Base-by-base conservation (phyloP, 2,329 filamentous ascomycete genomes). In the Calcarisporium arbuscula region DNA sequence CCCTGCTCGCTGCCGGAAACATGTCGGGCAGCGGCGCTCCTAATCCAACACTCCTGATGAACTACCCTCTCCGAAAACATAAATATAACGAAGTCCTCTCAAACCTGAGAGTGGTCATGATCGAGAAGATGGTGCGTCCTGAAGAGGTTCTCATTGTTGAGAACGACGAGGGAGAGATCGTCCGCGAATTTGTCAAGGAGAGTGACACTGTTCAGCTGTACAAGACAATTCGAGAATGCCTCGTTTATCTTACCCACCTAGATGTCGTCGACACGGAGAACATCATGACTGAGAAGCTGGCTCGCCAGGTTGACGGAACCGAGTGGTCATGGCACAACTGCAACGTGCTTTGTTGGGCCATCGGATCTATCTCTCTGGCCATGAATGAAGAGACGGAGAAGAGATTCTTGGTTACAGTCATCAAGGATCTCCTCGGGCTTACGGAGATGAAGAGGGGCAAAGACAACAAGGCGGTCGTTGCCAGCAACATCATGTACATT, bases 311-410 rank as follows among this genome's bases (percentile, higher is more conserved):
- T 10, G 92, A 98, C 57, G 88, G 88, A 16, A 74, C 77, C 3
- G 94, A 98, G 62, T 98, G 92, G 92, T 98, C 94, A 6, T 98
- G 92, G 92, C 86, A 89, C 44, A 98, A 98, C 67, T 98, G 92
- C 78, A 98, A 98, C 65, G 95, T 94, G 6, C 78, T 98, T 31
- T 98, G 92, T 71, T 98, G 92, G 92, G 92, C 92, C 19, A 98
- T 98, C 50, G 92, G 92, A 26, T 98, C 92, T 9, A 98, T 98
- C 48, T 98, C 94, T 2, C 78, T 95, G 37, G 92, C 92, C 34
- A 98, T 98, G 92, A 98, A 95, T 55, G 92, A 98, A 56, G 92
- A 98, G 61, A 98, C 92, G 0, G 92, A 98, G 64, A 98, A 98
- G 70, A 79, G 92, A 9, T 98, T 98, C 70, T 68, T 98, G 27